Base-by-base conservation (phyloP, 768 basidiomycete species). In the Leccinellum albellum region DNA sequence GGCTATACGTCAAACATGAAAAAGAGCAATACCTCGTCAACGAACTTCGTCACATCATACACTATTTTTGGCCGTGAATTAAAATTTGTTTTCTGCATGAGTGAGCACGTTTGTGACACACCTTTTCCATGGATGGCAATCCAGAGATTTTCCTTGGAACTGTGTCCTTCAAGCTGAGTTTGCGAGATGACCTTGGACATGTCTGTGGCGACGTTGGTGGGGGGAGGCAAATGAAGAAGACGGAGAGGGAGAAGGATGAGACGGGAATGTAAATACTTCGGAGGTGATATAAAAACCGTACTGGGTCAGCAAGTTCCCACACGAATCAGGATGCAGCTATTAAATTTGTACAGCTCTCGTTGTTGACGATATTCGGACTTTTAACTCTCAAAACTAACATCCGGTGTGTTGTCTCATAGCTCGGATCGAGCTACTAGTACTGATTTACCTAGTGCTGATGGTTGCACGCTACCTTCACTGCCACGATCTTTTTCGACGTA, bases 11-110 rank as follows among this genome's bases (percentile, higher is more conserved):
- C 37, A 29, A 29, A 29, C 13, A 28, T 50, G 40, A 14, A 24
- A 56, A 28, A 24, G 47, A 52, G 32, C 68, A 76, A 56, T 70
- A 91, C 93, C 85, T 96, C 95, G 76, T 98, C 95, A 66, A 94
- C 78, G 83, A 98, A 98, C 70, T 89, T 89, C 37, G 93, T 86
- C 61, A 88, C 87, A 75, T 96, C 83, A 79, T 98, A 98, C 53
- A 98, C 96, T 96, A 73, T 42, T 59, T 40, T 61, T 54, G 55
- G 50, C 33, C 33, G 20, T 24, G 62, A 52, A 31, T 40, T 53
- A 47, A 48, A 23, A 21, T 20, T 13, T 20, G 40, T 42, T 12
- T 42, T 42, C 40, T 42, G 47, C 13, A 46, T 28, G 40, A 33
- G 47, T 8, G 29, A 13, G 32, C 29, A 45, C 20, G 44, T 37